Base-by-base conservation (phyloP, 768 basidiomycete genomes). In the Kwoniella pini region DNA sequence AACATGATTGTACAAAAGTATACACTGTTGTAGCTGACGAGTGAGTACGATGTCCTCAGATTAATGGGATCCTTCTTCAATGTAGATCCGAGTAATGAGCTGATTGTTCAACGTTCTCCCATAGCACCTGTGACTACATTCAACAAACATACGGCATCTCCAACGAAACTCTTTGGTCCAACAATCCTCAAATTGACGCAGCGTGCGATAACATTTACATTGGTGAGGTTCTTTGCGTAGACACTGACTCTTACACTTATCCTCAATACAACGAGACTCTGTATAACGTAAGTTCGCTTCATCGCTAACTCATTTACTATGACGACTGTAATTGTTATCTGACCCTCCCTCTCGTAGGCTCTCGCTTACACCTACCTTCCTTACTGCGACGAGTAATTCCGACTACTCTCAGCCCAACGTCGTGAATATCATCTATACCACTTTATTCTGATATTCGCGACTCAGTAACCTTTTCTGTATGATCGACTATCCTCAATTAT, bases 141-240 rank as follows among this genome's bases (percentile, higher is more conserved):
- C 57, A 81, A 27, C 17, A 45, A 26, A 65, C 52, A 1, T 67
- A 78, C 67, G 77, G 80, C 33, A 69, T 88, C 76, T 84, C 86
- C 81, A 57, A 67, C 24, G 84, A 84, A 36, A 81, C 85, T 4
- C 80, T 91, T 28, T 80, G 75, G 72, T 15, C 64, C 60, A 90
- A 90, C 84, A 91, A 91, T 84, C 89, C 88, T 19, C 86, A 89
- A 77, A 81, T 90, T 85, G 77, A 78, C 67, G 57, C 49, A 7
- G 51, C 42, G 9, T 80, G 79, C 70, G 64, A 66, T 65, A 90
- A 90, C 81, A 80, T 91, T 75, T 89, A 89, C 78, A 71, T 87
- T 58, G 88, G 86, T 71, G 87, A 90, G 84, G 89, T 89, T 50
- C 56, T 89, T 40, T 88, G 87, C 64, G 81, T 81, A 45, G 78